Evolutionary conservation across 1,284 basidiomycete genomes (phyloP).

Genomic region (Cryptococcus sp.): DNA sequence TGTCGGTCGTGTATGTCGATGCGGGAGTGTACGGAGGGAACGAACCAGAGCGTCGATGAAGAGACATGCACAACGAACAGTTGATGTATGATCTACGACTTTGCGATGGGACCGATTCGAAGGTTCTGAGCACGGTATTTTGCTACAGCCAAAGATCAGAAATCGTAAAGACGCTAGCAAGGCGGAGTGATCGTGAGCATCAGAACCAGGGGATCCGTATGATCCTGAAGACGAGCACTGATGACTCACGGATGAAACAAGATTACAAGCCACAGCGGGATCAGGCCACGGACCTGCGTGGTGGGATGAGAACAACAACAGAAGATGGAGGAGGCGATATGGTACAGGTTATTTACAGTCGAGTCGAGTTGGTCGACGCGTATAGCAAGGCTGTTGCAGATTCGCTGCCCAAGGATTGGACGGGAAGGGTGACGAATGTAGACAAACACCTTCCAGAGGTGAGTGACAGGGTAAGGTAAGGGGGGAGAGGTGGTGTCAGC

Average conservation of each 20-base stretch:
- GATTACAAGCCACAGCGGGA: not conserved
- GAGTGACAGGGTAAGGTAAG: no score
- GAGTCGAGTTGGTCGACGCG: conserved; percentile 1
- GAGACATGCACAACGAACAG: not conserved
- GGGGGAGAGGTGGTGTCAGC: no score
- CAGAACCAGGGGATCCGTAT: not conserved
- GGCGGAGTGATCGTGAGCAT: not conserved
- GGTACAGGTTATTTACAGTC: not conserved
- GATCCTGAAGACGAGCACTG: not conserved
- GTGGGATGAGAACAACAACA: not conserved
- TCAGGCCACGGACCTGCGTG: not conserved
- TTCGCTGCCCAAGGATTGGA: no score
- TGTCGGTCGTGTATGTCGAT: not conserved
- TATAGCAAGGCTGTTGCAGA: no score
- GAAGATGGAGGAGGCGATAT: not conserved
- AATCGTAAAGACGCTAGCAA: not conserved
- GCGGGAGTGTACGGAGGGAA: not conserved
- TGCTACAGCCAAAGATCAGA: not conserved
- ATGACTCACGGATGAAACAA: not conserved
- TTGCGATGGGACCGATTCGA: not conserved
- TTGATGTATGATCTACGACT: conserved; percentile 12
- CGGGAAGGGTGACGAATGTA: no score
- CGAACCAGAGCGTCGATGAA: not conserved
- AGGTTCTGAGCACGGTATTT: not conserved
- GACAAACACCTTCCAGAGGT: no score